Evolutionary conservation across 495 filamentous ascomycete species (phyloP), one percentile per base, ranked within the genome.

Genomic region (Schizothecium vesticola): DNA sequence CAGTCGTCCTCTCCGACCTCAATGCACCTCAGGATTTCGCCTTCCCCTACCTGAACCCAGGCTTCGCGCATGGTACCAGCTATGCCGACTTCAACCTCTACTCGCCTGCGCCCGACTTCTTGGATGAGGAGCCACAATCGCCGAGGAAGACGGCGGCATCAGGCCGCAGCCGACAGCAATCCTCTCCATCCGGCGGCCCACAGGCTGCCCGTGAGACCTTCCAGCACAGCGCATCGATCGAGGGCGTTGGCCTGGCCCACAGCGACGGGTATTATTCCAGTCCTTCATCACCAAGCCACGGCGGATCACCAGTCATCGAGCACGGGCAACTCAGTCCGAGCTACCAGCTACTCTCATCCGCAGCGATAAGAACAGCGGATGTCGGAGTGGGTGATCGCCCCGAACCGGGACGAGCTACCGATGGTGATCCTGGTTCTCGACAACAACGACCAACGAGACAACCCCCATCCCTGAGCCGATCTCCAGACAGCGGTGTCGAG

Each of bases 21-120:
- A 51, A n/a, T 51, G 74, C 33, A 23, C 61, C 63, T 59, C 70
- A 64, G 31, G 69, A 70, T 59, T 71, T 73, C 25, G 71, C 73
- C 51, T 76, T 81, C 29, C 82, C 82, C 7, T 84, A 84, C 61
- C 76, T 82, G 62, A 80, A 77, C 67, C 74, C 78, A 9, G 75
- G 76, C 43, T 67, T 73, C 43, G 71, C 78, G 57, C 72, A 74
- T 69, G 80, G 78, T 59, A 81, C 75, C 71, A 73, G 80, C 73
- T 84, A 83, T 67, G 69, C 80, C 65, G 82, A 84, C 75, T 84
- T 84, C 77, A 80, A 80, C 75, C 80, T 84, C 28, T 84, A 78
- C 71, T 84, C 82, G 56, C 82, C 82, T 2, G 67, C 78, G n/a
- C 78, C 81, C 8, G 76, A 73, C 69, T 72, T 74, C 70, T 74